These are phyloP conservation scores for Macrotyloma uniflorum DNA, from an alignment of 306 rosid species.

Conservation along the genomic window DNA sequence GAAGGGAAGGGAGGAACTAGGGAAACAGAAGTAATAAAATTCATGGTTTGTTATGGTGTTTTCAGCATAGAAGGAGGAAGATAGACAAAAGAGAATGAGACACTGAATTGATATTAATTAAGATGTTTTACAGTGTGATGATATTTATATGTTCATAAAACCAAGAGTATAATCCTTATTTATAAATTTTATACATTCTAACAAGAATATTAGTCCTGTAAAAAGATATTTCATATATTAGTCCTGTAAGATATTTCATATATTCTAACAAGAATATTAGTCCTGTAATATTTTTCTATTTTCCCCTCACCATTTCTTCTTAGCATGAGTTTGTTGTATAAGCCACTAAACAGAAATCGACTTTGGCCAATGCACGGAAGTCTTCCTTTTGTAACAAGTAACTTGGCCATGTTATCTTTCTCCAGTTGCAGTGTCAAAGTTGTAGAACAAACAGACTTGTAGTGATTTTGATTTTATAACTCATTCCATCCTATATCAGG, in stretches of 20 bases:
- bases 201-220: neutral
- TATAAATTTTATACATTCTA: neutral
- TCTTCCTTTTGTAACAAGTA: neutral
- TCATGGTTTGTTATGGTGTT: neutral
- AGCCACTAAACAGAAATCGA: neutral
- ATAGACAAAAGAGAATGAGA: neutral
- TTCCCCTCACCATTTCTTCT: neutral
- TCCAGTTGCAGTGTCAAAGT: neutral
- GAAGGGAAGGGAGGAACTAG: slow-evolving; percentile 4
- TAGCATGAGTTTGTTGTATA: neutral
- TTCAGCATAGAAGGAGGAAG: neutral
- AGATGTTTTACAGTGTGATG: neutral
- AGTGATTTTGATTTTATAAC: slow-evolving; percentile 13
- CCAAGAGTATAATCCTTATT: neutral
- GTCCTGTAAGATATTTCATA: neutral
- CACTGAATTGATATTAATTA: neutral
- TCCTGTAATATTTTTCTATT: neutral
- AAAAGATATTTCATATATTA: no score
- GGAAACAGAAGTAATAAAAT: neutral
- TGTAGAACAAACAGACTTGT: neutral
- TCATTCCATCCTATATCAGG: slow-evolving; percentile 50
- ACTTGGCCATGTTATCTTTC: neutral
- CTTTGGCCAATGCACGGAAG: neutral
- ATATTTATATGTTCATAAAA: neutral
- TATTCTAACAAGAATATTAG: neutral